Evolutionary conservation across 1,284 basidiomycete species (phyloP).

Genomic region (Puccinia novopanici): DNA sequence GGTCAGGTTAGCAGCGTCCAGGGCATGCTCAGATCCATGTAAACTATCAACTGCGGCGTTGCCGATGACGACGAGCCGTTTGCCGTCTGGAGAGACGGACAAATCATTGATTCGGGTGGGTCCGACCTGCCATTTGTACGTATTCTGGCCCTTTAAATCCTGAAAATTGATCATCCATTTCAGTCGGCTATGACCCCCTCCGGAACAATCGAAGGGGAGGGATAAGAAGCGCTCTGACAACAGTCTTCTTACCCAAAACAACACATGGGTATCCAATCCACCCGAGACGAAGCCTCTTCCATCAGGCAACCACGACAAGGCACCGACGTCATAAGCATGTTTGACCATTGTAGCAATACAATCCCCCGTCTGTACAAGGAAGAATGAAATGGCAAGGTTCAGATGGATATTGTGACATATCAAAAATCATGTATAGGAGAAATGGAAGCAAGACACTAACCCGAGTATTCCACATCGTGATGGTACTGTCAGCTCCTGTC

Average conservation of each 20-base stretch:
- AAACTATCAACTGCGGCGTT: slow-evolving; percentile 55
- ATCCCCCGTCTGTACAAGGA: slow-evolving; percentile 67
- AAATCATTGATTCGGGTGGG: slow-evolving; percentile 85
- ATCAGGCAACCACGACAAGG: slow-evolving; percentile 84
- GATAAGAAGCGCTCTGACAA: neutral
- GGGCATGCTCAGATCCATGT: slow-evolving; percentile 12
- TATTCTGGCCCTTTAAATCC: slow-evolving; percentile 73
- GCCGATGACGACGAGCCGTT: slow-evolving; percentile 78
- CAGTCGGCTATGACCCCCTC: too few relatives aligned
- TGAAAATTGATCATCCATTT: slow-evolving; percentile 56
- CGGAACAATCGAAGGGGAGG: neutral
- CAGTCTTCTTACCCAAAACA: slow-evolving; percentile 73
- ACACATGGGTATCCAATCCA: slow-evolving; percentile 81
- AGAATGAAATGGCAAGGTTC: neutral
- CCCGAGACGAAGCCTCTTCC: slow-evolving; percentile 86
- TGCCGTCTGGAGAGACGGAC: slow-evolving; percentile 80
- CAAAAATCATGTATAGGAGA: neutral
- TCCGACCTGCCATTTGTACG: slow-evolving; percentile 71
- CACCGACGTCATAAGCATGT: slow-evolving; percentile 81
- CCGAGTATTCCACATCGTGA: slow-evolving; percentile 84
- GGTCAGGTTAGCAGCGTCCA: neutral
- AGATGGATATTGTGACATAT: neutral
- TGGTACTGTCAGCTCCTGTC: slow-evolving; percentile 73
- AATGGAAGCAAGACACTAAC: slow-evolving; percentile 62
- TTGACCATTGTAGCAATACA: slow-evolving; percentile 69